Evolutionary conservation across 75 land plant species (phyloP), one percentile per base, ranked within the genome.

Genomic region (Pinus tabuliformis): DNA sequence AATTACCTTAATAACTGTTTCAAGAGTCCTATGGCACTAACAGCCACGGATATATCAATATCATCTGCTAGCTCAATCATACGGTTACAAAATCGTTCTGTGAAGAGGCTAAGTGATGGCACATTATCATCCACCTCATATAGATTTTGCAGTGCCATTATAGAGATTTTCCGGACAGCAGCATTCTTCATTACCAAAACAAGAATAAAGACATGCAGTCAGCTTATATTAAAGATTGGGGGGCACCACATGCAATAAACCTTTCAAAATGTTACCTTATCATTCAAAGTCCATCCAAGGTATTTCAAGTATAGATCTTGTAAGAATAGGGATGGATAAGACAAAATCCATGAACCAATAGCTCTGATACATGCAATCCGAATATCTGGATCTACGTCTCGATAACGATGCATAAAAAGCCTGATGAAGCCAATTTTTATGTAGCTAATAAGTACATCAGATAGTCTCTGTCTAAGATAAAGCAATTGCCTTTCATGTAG

Each of bases 11-110:
- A 81, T 12, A 96, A 86, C 70, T 89, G 97, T 73, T 92, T 96
- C 1, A 94, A 84, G 75, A 96, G 90, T 37, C 91, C 95, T 77
- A 96, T 92, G n/a, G 95, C 97, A 82, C 83, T 89, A 16, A 96
- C 97, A 74, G 99, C 97, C 39, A 96, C 99, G 76, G 92, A 80
- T 61, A 92, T 75, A 80, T 96, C 99, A 79, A 94, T 87, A 75
- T 96, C 99, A 87, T 96, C 97, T 52, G 99, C 99, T 79, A 96
- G 91, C 77, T 96, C 99, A 84, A 96, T 86, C 99, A 96, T 96
- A 61, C 99, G 86, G 74, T 83, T 92, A n/a, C 88, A 86, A 77
- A 96, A 96, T 59, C 99, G 91, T 77, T 95, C 94, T 36, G 99
- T 94, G 73, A 96, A 96, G 22, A 96, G 86, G 54, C 86, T 77